phyloP scores from a whole-genome alignment of 768 basidiomycete genomes.

The Russula sp. region DNA sequence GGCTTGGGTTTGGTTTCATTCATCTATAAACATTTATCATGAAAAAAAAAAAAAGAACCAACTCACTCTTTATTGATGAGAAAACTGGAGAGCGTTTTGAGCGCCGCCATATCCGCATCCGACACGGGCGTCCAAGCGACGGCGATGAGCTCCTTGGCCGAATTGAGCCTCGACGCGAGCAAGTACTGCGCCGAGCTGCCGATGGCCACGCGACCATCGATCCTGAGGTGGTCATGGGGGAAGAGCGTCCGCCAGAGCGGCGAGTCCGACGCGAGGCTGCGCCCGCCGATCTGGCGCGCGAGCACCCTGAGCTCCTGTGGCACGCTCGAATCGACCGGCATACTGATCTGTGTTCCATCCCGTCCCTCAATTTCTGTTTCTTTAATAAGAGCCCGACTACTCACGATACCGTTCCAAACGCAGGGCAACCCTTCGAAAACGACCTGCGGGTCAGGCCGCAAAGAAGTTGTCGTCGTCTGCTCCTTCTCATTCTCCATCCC shows the following conservation, averaged over 20 bases:
- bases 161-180: slow-evolving; percentile 67
- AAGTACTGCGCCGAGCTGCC: slow-evolving; percentile 74
- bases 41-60: neutral
- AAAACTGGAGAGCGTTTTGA: slow-evolving; percentile 57
- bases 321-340: slow-evolving; percentile 70
- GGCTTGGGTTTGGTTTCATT: too few relatives aligned
- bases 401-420: slow-evolving; percentile 74
- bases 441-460: slow-evolving; percentile 23
- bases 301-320: slow-evolving; percentile 59
- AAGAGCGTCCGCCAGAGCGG: slow-evolving; percentile 72
- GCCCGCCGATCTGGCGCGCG: slow-evolving; percentile 77
- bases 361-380: slow-evolving; percentile 10
- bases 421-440: slow-evolving; percentile 48
- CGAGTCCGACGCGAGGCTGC: slow-evolving; percentile 47
- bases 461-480: neutral
- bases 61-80: slow-evolving; percentile 66
- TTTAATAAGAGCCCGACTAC: slow-evolving; percentile 17
- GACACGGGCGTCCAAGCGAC: slow-evolving; percentile 59
- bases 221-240: slow-evolving; percentile 58
- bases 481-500: neutral
- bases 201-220: slow-evolving; percentile 79
- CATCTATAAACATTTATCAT: too few relatives aligned
- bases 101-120: slow-evolving; percentile 39
- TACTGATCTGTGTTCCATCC: slow-evolving; percentile 51
- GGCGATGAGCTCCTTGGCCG: slow-evolving; percentile 71